Evolutionary conservation across 352 stramenopile species (phyloP).

Genomic region (Globisporangium takayamanum): DNA sequence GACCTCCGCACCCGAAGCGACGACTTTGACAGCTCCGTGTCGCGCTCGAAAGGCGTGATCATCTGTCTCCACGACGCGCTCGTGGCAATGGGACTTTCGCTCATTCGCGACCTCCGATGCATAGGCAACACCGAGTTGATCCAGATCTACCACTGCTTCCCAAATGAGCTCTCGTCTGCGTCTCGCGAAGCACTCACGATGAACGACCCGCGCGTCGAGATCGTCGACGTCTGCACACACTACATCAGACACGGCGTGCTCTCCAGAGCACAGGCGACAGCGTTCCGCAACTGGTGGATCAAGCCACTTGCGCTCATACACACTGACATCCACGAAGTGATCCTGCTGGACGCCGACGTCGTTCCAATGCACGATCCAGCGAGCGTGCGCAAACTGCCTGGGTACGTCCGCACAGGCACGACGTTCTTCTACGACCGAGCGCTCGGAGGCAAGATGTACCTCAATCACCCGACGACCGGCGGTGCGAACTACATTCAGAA

Average conservation of each 20-base stretch:
- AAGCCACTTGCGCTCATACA: slow-evolving; percentile 49
- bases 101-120: slow-evolving; percentile 42
- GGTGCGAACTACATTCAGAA: slow-evolving; percentile 38
- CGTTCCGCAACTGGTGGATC: slow-evolving; percentile 53
- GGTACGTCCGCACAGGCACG: slow-evolving; percentile 42
- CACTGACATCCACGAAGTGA: slow-evolving; percentile 33
- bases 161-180: slow-evolving; percentile 25
- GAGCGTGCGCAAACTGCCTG: slow-evolving; percentile 25
- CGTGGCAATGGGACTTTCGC: slow-evolving; percentile 28
- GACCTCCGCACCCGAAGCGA: not conserved
- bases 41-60: slow-evolving; percentile 19
- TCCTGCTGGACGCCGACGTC: slow-evolving; percentile 44
- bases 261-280: slow-evolving; percentile 8
- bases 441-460: slow-evolving; percentile 32
- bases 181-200: slow-evolving; percentile 23
- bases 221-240: slow-evolving; percentile 35
- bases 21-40: slow-evolving; percentile 1
- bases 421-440: slow-evolving; percentile 65
- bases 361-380: slow-evolving; percentile 39
- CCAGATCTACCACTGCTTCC: slow-evolving; percentile 42
- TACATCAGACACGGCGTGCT: slow-evolving; percentile 5
- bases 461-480: slow-evolving; percentile 35
- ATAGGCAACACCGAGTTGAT: slow-evolving; percentile 35
- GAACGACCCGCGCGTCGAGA: slow-evolving; percentile 27
- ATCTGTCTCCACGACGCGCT: slow-evolving; percentile 34